Evolutionary conservation across 2,329 filamentous ascomycete species (phyloP), one percentile per base, ranked within the genome.

Genomic region (Ophiostoma quercus): DNA sequence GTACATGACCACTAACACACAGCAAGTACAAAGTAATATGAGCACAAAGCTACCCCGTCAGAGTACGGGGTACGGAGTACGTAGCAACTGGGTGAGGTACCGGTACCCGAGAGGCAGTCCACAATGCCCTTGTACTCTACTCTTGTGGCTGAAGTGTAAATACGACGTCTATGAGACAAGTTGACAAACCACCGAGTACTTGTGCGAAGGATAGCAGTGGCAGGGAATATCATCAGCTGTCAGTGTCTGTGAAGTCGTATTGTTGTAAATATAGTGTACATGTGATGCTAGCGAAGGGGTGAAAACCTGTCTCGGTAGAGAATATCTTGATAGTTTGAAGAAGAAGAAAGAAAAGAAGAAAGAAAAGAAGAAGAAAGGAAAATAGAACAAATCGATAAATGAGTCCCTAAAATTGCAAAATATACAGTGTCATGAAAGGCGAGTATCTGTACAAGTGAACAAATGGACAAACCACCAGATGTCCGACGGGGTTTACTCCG

Each of bases 141-240:
- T 29, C 25, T 29, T 54, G 51, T 57, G 51, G 9, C 22, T 25
- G 51, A 29, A 25, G 51, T 57, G n/a, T 57, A 57, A 29, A 25
- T 25, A 57, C 51, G 16, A 57, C 22, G 7, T 25, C 8, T 9
- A 12, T 57, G 51, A 12, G 51, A 57, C 51, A 57, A 57, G 51
- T 57, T 14, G 51, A 57, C n/a, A 57, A 57, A 57, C n/a, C n/a
- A 57, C n/a, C n/a, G 47, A 57, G 43, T 22, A 51, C 47, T 51
- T 51, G 47, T 51, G n/a, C 16, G 6, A 51, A 7, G 7, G 19
- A 9, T 22, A 19, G 16, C n/a, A 51, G 39, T 41, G 12, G 39
- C 39, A 14, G 39, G 39, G 9, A 12, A 39, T 11, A 8, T 39
- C 34, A 9, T 41, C 39, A 41, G 43, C 16, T 7, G 2, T 16